phyloP scores from a whole-genome alignment of 345 rosid genomes.

The Pistacia integerrima region DNA sequence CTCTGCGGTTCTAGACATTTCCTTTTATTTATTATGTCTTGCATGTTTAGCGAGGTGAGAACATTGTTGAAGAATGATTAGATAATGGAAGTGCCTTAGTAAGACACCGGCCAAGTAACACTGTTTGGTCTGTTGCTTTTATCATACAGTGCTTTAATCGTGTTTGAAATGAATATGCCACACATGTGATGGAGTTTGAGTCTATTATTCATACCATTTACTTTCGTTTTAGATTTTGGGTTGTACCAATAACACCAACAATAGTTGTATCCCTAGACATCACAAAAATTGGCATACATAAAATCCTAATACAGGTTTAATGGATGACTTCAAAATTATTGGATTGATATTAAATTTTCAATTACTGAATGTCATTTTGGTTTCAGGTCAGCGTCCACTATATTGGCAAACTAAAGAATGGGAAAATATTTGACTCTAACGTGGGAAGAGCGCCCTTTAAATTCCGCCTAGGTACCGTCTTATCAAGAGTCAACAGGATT shows the following conservation, averaged over 20 bases:
- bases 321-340: background rate
- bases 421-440: slow-evolving; percentile 83
- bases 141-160: background rate
- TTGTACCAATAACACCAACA: background rate
- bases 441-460: slow-evolving; percentile 75
- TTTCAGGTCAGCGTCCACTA: slow-evolving; percentile 80
- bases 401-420: slow-evolving; percentile 88
- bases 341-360: background rate
- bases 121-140: background rate
- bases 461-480: slow-evolving; percentile 70
- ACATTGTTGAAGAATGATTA: background rate
- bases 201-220: background rate
- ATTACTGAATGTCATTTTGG: slow-evolving; percentile 6
- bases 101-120: background rate
- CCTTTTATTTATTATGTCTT: background rate
- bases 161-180: background rate
- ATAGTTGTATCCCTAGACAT: background rate
- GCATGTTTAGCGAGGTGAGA: background rate
- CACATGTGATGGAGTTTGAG: background rate
- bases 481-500: slow-evolving; percentile 6
- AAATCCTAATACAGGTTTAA: background rate
- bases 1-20: background rate
- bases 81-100: background rate
- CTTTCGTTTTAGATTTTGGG: background rate
- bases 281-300: background rate